phyloP scores from a whole-genome alignment of 768 basidiomycete species.

The Harrya chromipes region DNA sequence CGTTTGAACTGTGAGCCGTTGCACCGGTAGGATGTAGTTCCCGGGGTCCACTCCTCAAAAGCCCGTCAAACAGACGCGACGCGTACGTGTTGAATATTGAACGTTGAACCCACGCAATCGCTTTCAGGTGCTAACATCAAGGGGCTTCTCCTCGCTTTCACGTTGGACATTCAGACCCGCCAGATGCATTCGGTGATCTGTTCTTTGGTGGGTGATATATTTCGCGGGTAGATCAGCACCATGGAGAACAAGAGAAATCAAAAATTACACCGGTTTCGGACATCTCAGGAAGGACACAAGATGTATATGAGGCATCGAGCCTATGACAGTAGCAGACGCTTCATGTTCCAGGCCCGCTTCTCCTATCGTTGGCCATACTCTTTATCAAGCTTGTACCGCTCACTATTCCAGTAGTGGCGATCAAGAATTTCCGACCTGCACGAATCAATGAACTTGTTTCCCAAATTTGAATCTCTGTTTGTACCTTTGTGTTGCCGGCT shows the following conservation, averaged over 20 bases:
- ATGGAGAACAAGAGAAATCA: conserved; percentile 7
- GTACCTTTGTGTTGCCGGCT: conserved; percentile 78
- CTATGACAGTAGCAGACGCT: conserved; percentile 34
- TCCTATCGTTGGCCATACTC: conserved; percentile 51
- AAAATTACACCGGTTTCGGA: conserved; percentile 13
- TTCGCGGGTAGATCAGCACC: conserved; percentile 6
- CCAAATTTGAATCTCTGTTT: conserved; percentile 9
- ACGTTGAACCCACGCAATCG: not conserved
- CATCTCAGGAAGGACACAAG: conserved; percentile 11
- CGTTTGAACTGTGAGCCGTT: not conserved
- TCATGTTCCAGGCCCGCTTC: conserved; percentile 30
- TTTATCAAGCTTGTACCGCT: conserved; percentile 74
- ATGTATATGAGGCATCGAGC: conserved; percentile 4
- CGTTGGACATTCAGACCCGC: no score
- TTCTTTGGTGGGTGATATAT: not conserved
- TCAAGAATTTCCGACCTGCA: conserved; percentile 80
- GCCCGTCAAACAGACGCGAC: conserved; percentile 47
- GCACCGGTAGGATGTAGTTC: conserved; percentile 1
- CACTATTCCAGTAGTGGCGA: conserved; percentile 89
- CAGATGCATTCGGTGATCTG: not conserved
- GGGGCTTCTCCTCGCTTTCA: no score
- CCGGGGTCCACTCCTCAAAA: conserved; percentile 20
- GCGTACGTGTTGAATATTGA: conserved; percentile 32
- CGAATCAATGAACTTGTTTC: conserved; percentile 10
- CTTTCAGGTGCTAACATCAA: not conserved